Evolutionary conservation across 2,329 filamentous ascomycete species (phyloP).

Genomic region (Beauveria bassiana): DNA sequence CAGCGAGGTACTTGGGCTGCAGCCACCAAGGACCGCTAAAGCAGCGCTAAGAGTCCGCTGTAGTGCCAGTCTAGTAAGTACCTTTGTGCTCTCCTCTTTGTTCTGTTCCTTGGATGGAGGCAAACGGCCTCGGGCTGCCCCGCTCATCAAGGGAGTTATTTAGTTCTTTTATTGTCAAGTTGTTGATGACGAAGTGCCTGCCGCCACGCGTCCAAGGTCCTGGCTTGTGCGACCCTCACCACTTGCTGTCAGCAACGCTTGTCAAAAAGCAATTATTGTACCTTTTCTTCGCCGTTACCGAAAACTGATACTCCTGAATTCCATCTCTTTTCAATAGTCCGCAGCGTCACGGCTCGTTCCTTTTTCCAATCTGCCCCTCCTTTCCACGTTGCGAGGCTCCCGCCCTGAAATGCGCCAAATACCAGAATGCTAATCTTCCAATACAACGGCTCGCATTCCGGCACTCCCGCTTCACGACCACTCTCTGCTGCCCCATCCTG

Average conservation of each 20-base stretch:
- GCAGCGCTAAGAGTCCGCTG: neutral
- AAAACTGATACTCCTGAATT: neutral
- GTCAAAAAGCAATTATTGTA: neutral
- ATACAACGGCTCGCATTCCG: conserved; percentile 13
- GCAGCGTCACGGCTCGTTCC: neutral
- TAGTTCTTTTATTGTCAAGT: neutral
- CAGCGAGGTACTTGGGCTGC: neutral
- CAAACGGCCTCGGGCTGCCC: neutral
- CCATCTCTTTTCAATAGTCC: neutral
- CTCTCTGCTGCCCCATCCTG: neutral
- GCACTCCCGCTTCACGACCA: neutral
- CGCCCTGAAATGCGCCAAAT: conserved; percentile 13
- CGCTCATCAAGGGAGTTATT: neutral
- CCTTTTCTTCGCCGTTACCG: neutral
- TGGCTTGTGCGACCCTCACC: neutral
- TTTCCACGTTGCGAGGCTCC: neutral
- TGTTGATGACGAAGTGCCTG: conserved; percentile 2
- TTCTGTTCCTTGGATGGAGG: neutral
- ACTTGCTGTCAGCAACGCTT: neutral
- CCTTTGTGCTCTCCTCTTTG: neutral
- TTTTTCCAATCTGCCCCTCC: conserved; percentile 1
- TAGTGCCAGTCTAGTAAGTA: neutral
- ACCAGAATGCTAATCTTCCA: conserved; percentile 11
- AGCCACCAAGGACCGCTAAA: neutral
- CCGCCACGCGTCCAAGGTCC: neutral